Conservation (phyloP, 2,329 filamentous ascomycete genomes). For the Bipolaris sorokiniana region DNA sequence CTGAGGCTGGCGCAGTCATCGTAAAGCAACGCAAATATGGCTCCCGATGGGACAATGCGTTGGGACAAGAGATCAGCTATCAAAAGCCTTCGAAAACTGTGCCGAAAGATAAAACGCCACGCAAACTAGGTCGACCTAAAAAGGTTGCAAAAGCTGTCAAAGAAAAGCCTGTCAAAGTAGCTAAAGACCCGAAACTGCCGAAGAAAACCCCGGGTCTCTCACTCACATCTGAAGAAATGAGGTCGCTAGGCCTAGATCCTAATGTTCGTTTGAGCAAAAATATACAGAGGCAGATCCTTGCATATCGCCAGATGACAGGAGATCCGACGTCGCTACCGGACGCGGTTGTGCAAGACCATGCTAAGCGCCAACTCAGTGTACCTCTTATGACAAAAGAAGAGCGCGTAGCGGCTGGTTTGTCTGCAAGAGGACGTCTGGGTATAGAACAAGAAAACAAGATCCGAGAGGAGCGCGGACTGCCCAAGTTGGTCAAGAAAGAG, state of each 20-base stretch:
- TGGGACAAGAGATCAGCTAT: constrained; percentile 33
- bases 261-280: constrained; percentile 34
- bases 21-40: constrained; percentile 23
- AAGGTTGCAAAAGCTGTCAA: constrained; percentile 2
- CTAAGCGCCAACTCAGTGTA: constrained; percentile 8
- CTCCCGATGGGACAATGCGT: constrained; percentile 36
- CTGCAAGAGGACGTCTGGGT: constrained; percentile 33
- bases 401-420: constrained; percentile 33
- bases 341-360: constrained; percentile 17
- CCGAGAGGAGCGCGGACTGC: constrained; percentile 31
- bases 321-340: constrained; percentile 32
- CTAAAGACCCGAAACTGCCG: constrained; percentile 2
- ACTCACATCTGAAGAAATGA: constrained; percentile 34
- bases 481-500: constrained; percentile 17
- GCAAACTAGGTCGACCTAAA: constrained; percentile 1
- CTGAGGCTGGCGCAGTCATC: constrained; percentile 32
- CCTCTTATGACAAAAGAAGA: constrained; percentile 39
- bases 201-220: constrained; percentile 14
- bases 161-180: constrained; percentile 5
- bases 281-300: constrained; percentile 35
- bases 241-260: constrained; percentile 30
- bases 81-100: constrained; percentile 19
- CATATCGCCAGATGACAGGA: constrained; percentile 32
- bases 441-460: constrained; percentile 32
- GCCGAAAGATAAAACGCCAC: constrained; percentile 8